Conservation (phyloP, 495 filamentous ascomycete genomes). For the Lepidopterella palustris region DNA sequence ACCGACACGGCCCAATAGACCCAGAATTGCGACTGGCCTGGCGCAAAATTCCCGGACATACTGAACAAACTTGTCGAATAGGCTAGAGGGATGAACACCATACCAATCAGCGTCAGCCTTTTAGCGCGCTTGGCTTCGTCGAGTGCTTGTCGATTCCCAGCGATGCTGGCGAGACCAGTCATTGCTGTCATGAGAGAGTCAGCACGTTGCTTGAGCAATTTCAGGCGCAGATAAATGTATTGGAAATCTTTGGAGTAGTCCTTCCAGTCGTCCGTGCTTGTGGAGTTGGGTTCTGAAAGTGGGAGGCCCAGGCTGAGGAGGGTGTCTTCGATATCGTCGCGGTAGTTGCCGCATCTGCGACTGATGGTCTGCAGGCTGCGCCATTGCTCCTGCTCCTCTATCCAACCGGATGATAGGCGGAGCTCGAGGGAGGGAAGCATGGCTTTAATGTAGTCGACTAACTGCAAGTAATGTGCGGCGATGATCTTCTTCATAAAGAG, state of each 20-base stretch:
- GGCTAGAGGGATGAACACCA: slow-evolving; percentile 22
- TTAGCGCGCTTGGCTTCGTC: slow-evolving; percentile 26
- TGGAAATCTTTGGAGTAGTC: slow-evolving; percentile 20
- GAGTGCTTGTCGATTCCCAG: slow-evolving; percentile 24
- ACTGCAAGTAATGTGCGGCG: slow-evolving; percentile 22
- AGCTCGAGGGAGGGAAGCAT: slow-evolving; percentile 26
- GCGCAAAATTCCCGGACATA: slow-evolving; percentile 20
- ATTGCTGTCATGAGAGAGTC: slow-evolving; percentile 24
- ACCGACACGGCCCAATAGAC: slow-evolving; percentile 24
- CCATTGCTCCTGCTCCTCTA: slow-evolving; percentile 25
- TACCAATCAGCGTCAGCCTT: slow-evolving; percentile 18
- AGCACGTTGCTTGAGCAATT: slow-evolving; percentile 22
- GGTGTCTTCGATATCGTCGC: slow-evolving; percentile 26
- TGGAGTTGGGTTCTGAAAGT: neutral
- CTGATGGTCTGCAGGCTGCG: slow-evolving; percentile 21
- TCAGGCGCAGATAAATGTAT: slow-evolving; percentile 25
- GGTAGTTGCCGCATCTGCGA: slow-evolving; percentile 25
- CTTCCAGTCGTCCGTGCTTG: slow-evolving; percentile 2
- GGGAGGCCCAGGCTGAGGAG: slow-evolving; percentile 20
- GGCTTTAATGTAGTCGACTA: slow-evolving; percentile 26
- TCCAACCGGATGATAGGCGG: slow-evolving; percentile 17
- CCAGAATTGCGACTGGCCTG: slow-evolving; percentile 18
- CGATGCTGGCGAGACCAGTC: slow-evolving; percentile 24
- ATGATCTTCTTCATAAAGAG: slow-evolving; percentile 26
- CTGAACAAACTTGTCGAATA: slow-evolving; percentile 21